Evolutionary conservation across 106 monocot species (phyloP).

Genomic region (Apostasia shenzhenica): DNA sequence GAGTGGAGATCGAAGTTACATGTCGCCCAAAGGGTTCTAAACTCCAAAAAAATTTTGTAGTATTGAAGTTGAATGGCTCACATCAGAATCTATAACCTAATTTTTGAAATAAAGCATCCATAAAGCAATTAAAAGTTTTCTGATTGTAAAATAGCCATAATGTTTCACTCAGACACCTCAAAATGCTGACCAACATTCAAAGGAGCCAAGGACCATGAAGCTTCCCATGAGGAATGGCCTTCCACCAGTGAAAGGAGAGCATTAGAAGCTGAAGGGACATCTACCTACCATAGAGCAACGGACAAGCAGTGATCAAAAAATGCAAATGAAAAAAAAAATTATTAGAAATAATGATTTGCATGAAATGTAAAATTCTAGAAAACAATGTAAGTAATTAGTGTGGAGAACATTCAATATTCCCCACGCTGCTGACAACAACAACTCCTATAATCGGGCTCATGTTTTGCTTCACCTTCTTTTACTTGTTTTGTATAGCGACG

Average conservation of each 20-base stretch:
- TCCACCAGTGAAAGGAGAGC: conserved; percentile 48
- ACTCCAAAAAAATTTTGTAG: no score
- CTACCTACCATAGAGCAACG: conserved; percentile 42
- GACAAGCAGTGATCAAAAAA: background rate
- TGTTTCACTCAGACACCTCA: conserved; percentile 28
- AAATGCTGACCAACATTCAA: background rate
- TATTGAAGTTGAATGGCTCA: background rate
- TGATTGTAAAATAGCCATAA: conserved; percentile 9
- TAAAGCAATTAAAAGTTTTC: background rate
- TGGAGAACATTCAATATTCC: no score
- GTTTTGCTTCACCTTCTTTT: no score
- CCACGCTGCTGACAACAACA: no score
- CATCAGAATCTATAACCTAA: conserved; percentile 1
- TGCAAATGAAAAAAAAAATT: background rate
- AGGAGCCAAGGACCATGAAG: conserved; percentile 66
- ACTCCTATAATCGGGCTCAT: no score
- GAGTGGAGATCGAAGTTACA: no score
- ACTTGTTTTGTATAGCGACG: no score
- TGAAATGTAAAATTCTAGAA: no score
- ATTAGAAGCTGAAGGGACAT: conserved; percentile 57
- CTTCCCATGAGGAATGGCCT: conserved; percentile 52
- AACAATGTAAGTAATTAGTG: no score
- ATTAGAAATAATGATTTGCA: background rate
- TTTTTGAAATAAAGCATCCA: background rate
- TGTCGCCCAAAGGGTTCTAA: no score